Evolutionary conservation across 1,139 yeast species (phyloP).

Genomic region (Diutina scorzettiae): DNA sequence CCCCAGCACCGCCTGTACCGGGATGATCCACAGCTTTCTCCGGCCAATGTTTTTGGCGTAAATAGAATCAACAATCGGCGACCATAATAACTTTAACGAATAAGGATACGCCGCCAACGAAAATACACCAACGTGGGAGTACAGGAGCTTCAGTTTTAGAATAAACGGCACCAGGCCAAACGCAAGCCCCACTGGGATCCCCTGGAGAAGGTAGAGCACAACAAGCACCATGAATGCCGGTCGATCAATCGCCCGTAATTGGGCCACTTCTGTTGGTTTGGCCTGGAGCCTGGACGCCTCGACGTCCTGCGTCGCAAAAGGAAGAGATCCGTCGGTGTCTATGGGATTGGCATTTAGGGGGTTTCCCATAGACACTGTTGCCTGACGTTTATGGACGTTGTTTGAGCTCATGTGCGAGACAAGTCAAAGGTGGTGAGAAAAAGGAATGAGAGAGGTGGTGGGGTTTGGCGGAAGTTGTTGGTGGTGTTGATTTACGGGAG

Average conservation of each 20-base stretch:
- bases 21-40: conserved; percentile 89
- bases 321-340: not conserved
- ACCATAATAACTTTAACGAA: conserved; percentile 84
- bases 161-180: conserved; percentile 94
- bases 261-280: not conserved
- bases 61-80: conserved; percentile 88
- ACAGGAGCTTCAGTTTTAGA: conserved; percentile 69
- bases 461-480: too few species aligned
- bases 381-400: conserved; percentile 4
- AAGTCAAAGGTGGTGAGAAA: not conserved
- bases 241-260: conserved; percentile 1
- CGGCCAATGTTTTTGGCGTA: conserved; percentile 63
- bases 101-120: conserved; percentile 92
- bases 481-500: too few species aligned
- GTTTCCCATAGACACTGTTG: conserved; percentile 1
- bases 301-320: not conserved
- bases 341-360: not conserved
- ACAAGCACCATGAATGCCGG: conserved; percentile 59
- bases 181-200: conserved; percentile 91
- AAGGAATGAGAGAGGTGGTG: too few species aligned
- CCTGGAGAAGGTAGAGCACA: conserved; percentile 71
- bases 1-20: conserved; percentile 74
- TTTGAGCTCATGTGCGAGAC: not conserved
- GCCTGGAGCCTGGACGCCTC: not conserved
- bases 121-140: conserved; percentile 83